These are phyloP conservation scores for Helminthosporium solani DNA, from an alignment of 2,329 filamentous ascomycete genomes.

Conservation along the genomic window DNA sequence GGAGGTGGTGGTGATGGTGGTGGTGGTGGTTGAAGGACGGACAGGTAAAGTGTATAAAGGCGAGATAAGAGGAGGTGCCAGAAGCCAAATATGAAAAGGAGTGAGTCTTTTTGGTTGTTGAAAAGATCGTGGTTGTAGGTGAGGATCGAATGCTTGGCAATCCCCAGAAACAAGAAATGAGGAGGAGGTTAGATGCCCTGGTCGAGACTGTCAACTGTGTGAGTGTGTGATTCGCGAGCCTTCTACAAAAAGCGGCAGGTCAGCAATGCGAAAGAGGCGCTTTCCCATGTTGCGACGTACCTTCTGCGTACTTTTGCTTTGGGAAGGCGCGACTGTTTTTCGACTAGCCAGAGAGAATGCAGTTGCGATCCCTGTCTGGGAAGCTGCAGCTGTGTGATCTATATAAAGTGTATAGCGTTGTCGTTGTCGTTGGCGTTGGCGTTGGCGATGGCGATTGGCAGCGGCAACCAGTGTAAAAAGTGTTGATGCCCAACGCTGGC, in stretches of 20 bases:
- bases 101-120: constrained; percentile 10
- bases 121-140: constrained; percentile 24
- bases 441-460: no score
- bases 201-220: background rate
- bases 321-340: constrained; percentile 2
- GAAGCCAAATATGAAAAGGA: background rate
- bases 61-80: background rate
- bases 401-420: no score
- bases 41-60: background rate
- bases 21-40: background rate
- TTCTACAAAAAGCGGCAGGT: constrained; percentile 1
- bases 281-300: constrained; percentile 25
- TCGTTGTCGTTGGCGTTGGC: no score
- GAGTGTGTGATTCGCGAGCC: constrained; percentile 5
- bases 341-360: constrained; percentile 2
- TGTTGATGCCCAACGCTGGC: no score
- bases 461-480: no score
- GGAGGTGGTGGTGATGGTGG: background rate
- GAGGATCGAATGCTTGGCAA: constrained; percentile 27
- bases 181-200: constrained; percentile 16
- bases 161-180: constrained; percentile 21
- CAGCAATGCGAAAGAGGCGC: constrained; percentile 17
- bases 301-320: constrained; percentile 8
- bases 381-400: no score
- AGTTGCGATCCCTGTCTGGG: background rate